Conservation (phyloP, 2,329 filamentous ascomycete species). For the Fusarium camptoceras region DNA sequence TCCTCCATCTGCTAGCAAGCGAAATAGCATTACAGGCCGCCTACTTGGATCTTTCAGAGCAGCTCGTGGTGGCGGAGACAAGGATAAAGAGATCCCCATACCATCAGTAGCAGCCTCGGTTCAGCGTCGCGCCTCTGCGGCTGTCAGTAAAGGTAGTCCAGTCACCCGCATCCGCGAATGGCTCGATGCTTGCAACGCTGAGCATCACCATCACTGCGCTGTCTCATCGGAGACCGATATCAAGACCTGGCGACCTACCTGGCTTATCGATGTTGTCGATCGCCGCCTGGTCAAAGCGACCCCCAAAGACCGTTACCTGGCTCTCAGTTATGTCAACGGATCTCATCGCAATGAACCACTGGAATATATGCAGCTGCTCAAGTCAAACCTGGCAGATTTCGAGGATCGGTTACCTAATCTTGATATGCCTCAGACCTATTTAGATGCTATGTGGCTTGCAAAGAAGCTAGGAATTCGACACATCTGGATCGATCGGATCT, state of each 20-base stretch:
- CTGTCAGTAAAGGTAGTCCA: constrained; percentile 51
- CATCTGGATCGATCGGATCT: constrained; percentile 61
- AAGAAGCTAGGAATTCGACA: constrained; percentile 57
- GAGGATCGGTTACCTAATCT: constrained; percentile 53
- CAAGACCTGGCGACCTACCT: constrained; percentile 55
- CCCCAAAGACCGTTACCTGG: constrained; percentile 56
- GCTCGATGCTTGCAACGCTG: constrained; percentile 58
- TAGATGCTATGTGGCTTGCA: constrained; percentile 59
- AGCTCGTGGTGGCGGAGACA: constrained; percentile 47
- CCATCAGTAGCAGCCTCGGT: constrained; percentile 40
- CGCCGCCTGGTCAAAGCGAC: constrained; percentile 54
- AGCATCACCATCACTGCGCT: constrained; percentile 57
- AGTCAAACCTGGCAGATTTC: constrained; percentile 53
- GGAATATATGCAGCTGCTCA: constrained; percentile 49
- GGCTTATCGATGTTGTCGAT: constrained; percentile 57
- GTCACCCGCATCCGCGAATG: constrained; percentile 56
- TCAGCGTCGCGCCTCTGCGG: constrained; percentile 49
- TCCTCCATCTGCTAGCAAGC: constrained; percentile 48
- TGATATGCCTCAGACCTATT: constrained; percentile 56
- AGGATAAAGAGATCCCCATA: constrained; percentile 39
- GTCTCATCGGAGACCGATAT: constrained; percentile 41
- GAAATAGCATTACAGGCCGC: constrained; percentile 57
- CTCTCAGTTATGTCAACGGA: constrained; percentile 61
- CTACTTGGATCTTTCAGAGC: constrained; percentile 52
- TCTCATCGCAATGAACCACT: constrained; percentile 46